Conservation (phyloP, 371 early-diverging fungal species). For the Actinomortierella wolfii region DNA sequence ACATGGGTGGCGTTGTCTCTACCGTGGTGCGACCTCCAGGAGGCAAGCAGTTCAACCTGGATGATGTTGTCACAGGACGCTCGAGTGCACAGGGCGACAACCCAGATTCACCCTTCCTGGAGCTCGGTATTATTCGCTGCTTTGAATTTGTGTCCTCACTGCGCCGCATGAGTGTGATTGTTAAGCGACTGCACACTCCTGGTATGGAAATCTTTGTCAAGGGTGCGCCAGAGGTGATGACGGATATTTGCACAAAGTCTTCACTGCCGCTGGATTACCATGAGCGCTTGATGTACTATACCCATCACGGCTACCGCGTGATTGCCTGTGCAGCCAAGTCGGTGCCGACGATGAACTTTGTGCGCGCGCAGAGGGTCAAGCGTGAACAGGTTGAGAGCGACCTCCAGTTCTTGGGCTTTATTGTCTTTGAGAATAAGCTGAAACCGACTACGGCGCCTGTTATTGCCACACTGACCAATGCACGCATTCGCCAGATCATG, state of each 20-base stretch:
- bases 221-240: slow-evolving; percentile 97
- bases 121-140: slow-evolving; percentile 89
- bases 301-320: slow-evolving; percentile 95
- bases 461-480: slow-evolving; percentile 82
- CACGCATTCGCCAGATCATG: slow-evolving; percentile 96
- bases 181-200: slow-evolving; percentile 68
- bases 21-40: slow-evolving; percentile 90
- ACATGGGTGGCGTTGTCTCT: slow-evolving; percentile 66
- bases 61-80: slow-evolving; percentile 19
- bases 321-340: slow-evolving; percentile 89
- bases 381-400: slow-evolving; percentile 88
- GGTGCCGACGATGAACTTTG: slow-evolving; percentile 72
- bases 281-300: slow-evolving; percentile 78
- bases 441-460: slow-evolving; percentile 88
- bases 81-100: slow-evolving; percentile 2
- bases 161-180: slow-evolving; percentile 96
- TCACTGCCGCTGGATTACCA: slow-evolving; percentile 86
- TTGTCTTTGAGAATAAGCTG: slow-evolving; percentile 99
- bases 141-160: slow-evolving; percentile 96
- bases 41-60: slow-evolving; percentile 50
- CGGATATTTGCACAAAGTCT: slow-evolving; percentile 80
- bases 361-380: slow-evolving; percentile 79
- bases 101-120: slow-evolving; percentile 49
- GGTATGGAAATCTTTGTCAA: slow-evolving; percentile 92
- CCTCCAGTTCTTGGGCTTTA: slow-evolving; percentile 91